phyloP scores from a whole-genome alignment of 2,329 filamentous ascomycete species.

The Blumeria hordei region DNA sequence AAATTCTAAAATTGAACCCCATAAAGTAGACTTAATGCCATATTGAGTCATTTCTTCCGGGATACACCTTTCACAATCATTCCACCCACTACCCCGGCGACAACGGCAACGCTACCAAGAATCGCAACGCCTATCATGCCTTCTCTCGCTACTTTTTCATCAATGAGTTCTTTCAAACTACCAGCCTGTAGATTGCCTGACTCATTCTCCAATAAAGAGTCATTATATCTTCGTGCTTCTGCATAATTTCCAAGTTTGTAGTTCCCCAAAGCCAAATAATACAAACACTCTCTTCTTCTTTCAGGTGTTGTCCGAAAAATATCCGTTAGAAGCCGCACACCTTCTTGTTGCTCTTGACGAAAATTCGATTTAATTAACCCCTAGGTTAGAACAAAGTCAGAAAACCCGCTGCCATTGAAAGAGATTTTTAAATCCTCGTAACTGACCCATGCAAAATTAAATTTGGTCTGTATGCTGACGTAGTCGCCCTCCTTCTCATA shows the following conservation, averaged over 20 bases:
- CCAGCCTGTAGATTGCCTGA: slow-evolving; percentile 74
- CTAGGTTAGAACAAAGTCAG: slow-evolving; percentile 20
- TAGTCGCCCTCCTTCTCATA: slow-evolving; percentile 96
- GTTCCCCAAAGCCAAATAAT: slow-evolving; percentile 91
- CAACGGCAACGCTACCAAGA: slow-evolving; percentile 75
- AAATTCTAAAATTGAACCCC: too few species aligned
- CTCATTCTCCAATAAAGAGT: slow-evolving; percentile 73
- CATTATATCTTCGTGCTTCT: slow-evolving; percentile 85
- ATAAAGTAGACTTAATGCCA: neutral
- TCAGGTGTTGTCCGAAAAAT: slow-evolving; percentile 90
- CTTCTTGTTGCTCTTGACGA: slow-evolving; percentile 75
- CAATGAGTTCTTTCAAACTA: slow-evolving; percentile 68
- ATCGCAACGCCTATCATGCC: slow-evolving; percentile 87
- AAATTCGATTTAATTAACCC: slow-evolving; percentile 82
- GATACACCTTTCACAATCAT: slow-evolving; percentile 57
- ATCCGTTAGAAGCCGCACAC: slow-evolving; percentile 77
- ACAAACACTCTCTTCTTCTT: slow-evolving; percentile 87
- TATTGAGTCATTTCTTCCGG: slow-evolving; percentile 19
- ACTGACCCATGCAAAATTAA: slow-evolving; percentile 95
- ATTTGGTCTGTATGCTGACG: slow-evolving; percentile 93
- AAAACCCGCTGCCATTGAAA: neutral
- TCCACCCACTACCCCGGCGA: slow-evolving; percentile 77
- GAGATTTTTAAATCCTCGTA: neutral
- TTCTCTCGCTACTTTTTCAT: slow-evolving; percentile 90
- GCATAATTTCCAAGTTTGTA: slow-evolving; percentile 97